These are phyloP conservation scores for Candida stauntonica DNA, from an alignment of 805 yeast genomes.

Conservation along the genomic window DNA sequence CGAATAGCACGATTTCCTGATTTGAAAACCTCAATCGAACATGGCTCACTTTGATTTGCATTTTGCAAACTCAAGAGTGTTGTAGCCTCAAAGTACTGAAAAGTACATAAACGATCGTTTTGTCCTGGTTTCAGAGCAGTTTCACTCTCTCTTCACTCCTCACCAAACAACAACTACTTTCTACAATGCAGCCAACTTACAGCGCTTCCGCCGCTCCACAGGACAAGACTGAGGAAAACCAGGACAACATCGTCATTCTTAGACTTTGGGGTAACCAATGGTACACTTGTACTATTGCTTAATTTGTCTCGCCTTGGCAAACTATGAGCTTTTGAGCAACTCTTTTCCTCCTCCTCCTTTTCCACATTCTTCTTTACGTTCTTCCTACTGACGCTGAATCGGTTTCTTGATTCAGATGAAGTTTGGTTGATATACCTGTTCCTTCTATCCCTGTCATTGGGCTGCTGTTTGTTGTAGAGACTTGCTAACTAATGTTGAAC, in stretches of 20 bases:
- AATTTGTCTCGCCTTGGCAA: no score
- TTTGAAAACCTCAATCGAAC: not conserved
- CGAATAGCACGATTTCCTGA: not conserved
- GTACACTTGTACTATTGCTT: conserved; percentile 8
- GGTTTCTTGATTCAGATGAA: no score
- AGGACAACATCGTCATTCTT: conserved; percentile 4
- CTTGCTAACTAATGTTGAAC: no score
- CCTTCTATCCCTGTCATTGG: no score
- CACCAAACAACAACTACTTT: conserved; percentile 1
- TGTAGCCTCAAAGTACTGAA: not conserved
- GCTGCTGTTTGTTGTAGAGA: no score
- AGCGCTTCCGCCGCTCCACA: conserved; percentile 8
- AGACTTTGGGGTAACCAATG: conserved; percentile 3
- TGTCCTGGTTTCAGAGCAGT: not conserved
- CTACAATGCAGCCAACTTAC: conserved; percentile 8
- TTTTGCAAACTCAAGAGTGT: not conserved
- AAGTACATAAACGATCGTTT: not conserved
- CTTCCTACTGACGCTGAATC: no score
- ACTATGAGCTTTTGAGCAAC: not conserved
- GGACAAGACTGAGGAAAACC: conserved; percentile 4
- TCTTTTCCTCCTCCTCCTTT: not conserved
- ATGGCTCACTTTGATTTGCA: not conserved
- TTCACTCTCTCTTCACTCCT: not conserved
- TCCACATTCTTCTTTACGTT: not conserved
- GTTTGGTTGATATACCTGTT: no score